Evolutionary conservation across 1,284 basidiomycete species (phyloP).

Genomic region (Polyporus tsugae): DNA sequence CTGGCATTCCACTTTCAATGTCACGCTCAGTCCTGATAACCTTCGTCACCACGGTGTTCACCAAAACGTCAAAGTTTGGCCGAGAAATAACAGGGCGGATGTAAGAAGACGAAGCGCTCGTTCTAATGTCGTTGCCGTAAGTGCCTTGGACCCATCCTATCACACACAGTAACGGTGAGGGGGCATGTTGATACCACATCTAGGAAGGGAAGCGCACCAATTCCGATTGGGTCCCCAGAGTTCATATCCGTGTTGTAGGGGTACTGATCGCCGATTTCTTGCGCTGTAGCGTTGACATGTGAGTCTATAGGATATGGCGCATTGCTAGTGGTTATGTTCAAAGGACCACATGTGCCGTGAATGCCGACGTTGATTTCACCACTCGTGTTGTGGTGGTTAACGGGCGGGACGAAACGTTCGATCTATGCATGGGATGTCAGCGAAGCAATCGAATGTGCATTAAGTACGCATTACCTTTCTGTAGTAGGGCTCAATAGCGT

Average conservation of each 20-base stretch:
- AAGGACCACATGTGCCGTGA: constrained; percentile 39
- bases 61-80: constrained; percentile 51
- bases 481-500: constrained; percentile 46
- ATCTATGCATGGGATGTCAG: constrained; percentile 15
- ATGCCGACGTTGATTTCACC: constrained; percentile 26
- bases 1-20: constrained; percentile 27
- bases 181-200: background rate
- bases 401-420: constrained; percentile 30
- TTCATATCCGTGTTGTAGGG: constrained; percentile 51
- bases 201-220: constrained; percentile 42
- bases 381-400: constrained; percentile 29
- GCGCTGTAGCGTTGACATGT: constrained; percentile 43
- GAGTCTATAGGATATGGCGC: constrained; percentile 44
- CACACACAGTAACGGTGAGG: background rate
- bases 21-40: constrained; percentile 41
- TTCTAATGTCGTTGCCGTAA: constrained; percentile 39
- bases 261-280: constrained; percentile 44
- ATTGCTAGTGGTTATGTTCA: constrained; percentile 45
- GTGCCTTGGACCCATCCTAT: constrained; percentile 45
- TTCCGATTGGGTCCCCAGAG: constrained; percentile 46
- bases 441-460: background rate
- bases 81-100: constrained; percentile 43
- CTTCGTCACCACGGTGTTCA: constrained; percentile 50
- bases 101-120: constrained; percentile 42
- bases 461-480: constrained; percentile 34